Percentiles rank a stretch among this genome's conserved stretches.
phyloP scores from a whole-genome alignment of 2,329 filamentous ascomycete genomes.

The Cercospora canescens region DNA sequence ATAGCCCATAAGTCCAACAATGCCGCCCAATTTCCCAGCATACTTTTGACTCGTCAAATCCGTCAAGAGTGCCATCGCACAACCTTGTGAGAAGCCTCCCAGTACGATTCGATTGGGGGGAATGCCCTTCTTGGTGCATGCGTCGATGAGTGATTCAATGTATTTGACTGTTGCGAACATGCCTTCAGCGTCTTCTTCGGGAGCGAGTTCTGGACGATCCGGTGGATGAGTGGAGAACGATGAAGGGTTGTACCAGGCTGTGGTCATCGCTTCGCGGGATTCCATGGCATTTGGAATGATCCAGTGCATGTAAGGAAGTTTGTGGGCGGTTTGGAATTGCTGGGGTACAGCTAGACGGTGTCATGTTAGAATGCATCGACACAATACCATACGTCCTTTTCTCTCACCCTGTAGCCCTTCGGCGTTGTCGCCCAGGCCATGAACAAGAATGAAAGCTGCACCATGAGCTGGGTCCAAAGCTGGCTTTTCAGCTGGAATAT shows the following conservation, averaged over 20 bases:
- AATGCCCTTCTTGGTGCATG: conserved; percentile 42
- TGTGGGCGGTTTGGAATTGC: conserved; percentile 48
- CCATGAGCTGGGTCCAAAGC: conserved; percentile 38
- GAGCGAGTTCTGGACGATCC: conserved; percentile 36
- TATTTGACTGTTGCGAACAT: conserved; percentile 42
- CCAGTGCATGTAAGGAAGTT: conserved; percentile 52
- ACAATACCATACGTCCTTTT: not conserved
- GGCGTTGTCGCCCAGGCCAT: conserved; percentile 48
- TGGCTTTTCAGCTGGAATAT: conserved; percentile 39
- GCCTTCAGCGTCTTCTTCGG: conserved; percentile 45
- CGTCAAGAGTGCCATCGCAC: conserved; percentile 45
- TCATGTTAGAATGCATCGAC: not conserved
- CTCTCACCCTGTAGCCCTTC: conserved; percentile 43
- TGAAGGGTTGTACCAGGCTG: conserved; percentile 50
- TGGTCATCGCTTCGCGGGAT: conserved; percentile 45
- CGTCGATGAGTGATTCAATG: conserved; percentile 44
- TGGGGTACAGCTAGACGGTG: conserved; percentile 29
- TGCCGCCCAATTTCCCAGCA: conserved; percentile 41
- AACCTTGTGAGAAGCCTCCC: conserved; percentile 51
- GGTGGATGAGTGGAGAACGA: conserved; percentile 39
- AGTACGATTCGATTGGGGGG: conserved; percentile 45
- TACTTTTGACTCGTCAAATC: conserved; percentile 42
- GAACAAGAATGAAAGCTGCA: conserved; percentile 49
- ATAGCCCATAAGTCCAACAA: conserved; percentile 51
- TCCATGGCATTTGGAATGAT: conserved; percentile 52